A percentile compares a stretch with the other conserved stretches of the same genome.
These are phyloP conservation scores for Nicotiana obtusifolia DNA, from an alignment of 257 asterid species.

Conservation along the genomic window DNA sequence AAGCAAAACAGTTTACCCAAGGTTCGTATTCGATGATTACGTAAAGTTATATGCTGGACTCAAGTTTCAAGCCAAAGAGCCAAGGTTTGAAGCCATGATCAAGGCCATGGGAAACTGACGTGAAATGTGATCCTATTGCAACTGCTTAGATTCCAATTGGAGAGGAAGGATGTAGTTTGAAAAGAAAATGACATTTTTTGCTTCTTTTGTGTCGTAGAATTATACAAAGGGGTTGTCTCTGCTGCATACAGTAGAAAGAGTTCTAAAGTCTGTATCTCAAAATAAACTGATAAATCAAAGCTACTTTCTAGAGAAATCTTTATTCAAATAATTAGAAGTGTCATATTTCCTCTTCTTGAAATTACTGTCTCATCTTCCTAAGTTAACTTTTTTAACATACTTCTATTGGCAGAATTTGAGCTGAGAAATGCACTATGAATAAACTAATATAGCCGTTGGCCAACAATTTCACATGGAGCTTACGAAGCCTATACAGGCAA, in stretches of 20 bases:
- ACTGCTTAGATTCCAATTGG: constrained; percentile 2
- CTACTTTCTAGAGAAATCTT: not conserved
- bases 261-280: not conserved
- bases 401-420: not conserved
- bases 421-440: not conserved
- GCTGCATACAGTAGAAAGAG: not conserved
- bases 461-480: too few relatives aligned
- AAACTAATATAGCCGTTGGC: not conserved
- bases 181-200: not conserved
- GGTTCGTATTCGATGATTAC: constrained; percentile 21
- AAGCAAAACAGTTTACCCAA: constrained; percentile 13
- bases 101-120: constrained; percentile 5
- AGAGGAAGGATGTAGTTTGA: not conserved
- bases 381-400: not conserved
- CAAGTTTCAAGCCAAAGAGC: constrained; percentile 25
- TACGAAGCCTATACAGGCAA: too few relatives aligned
- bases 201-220: not conserved
- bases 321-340: not conserved
- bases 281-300: not conserved
- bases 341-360: not conserved
- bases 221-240: not conserved
- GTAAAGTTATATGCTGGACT: constrained; percentile 25
- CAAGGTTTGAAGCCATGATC: constrained; percentile 27
- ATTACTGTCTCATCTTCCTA: not conserved
- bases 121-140: constrained; percentile 4